phyloP scores from a whole-genome alignment of 2,329 filamentous ascomycete genomes.

The Seiridium cupressi region DNA sequence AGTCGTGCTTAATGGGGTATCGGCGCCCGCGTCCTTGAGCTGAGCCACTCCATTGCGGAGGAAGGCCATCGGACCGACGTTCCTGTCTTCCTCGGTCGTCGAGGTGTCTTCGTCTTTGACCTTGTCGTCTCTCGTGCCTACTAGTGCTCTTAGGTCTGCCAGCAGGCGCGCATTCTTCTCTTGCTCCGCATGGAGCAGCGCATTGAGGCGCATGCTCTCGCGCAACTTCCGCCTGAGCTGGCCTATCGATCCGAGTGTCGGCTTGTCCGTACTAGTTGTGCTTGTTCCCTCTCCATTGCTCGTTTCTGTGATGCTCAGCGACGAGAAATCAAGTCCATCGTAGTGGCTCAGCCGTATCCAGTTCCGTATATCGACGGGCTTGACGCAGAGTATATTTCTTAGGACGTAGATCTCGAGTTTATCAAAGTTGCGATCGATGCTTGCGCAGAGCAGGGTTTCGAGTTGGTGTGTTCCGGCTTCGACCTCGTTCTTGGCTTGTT shows the following conservation, averaged over 20 bases:
- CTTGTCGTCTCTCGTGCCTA: slow-evolving; percentile 16
- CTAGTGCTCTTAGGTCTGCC: slow-evolving; percentile 28
- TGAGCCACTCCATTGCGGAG: slow-evolving; percentile 50
- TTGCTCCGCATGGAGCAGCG: slow-evolving; percentile 54
- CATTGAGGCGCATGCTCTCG: slow-evolving; percentile 49
- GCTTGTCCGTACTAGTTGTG: slow-evolving; percentile 32
- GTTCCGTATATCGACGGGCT: slow-evolving; percentile 61
- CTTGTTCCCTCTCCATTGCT: slow-evolving; percentile 15
- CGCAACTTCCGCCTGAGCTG: slow-evolving; percentile 70
- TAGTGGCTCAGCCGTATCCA: slow-evolving; percentile 88
- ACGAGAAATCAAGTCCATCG: slow-evolving; percentile 57
- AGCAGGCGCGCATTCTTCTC: slow-evolving; percentile 40
- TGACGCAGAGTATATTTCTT: slow-evolving; percentile 75
- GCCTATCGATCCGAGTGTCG: slow-evolving; percentile 67
- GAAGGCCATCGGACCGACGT: slow-evolving; percentile 49
- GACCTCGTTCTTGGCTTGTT: slow-evolving; percentile 62
- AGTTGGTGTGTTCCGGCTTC: slow-evolving; percentile 85
- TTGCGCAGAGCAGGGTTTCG: slow-evolving; percentile 77
- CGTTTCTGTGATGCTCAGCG: slow-evolving; percentile 7
- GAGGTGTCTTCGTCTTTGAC: slow-evolving; percentile 24
- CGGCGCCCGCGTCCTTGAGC: slow-evolving; percentile 47
- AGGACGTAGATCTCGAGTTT: slow-evolving; percentile 87
- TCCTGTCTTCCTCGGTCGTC: slow-evolving; percentile 1
- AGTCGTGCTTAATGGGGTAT: slow-evolving; percentile 65
- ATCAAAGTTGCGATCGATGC: slow-evolving; percentile 83